Evolutionary conservation across 345 rosid species (phyloP), one percentile per base, ranked within the genome.

Genomic region (Abelmoschus esculentus): DNA sequence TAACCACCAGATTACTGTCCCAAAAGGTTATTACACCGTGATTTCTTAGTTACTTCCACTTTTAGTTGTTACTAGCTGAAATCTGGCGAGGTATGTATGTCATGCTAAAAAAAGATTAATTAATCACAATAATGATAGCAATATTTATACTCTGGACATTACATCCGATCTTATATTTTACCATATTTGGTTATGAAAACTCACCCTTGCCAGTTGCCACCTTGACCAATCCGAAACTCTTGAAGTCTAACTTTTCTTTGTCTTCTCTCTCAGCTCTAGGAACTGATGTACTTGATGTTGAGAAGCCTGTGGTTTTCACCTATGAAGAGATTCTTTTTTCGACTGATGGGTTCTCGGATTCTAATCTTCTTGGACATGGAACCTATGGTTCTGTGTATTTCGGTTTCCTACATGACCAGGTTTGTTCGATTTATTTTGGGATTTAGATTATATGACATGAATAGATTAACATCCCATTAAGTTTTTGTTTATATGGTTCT

Each of bases 321-420:
- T 90, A 81, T 69, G 97, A 90, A 73, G 97, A 93, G 42, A 83
- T 93, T 54, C 75, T 76, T 47, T 77, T 44, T 14, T 80, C 98
- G 8, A 86, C 96, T 3, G 95, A 89, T 81, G 95, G 86, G 67
- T 93, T 93, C 67, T 84, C 95, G 3, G 97, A 91, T 72, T 78
- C 92, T 61, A 86, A 75, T 75, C 96, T 93, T 80, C 90, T 91
- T 78, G 98, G 96, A 40, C 98, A 84, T 75, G 98, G 98, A 73
- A 86, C 85, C 26, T 93, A 89, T 80, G 97, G 98, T 71, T 91
- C 98, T 52, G 97, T 91, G 14, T 88, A 89, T 77, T 86, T 81
- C 77, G 97, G 95, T 72, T 69, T 78, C 74, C 84, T 93, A 62
- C 89, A 66, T 65, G 90, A 91, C 77, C 98, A 93, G 96, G 98